Percentiles rank a stretch among this genome's conserved stretches.
Evolutionary conservation across 2,329 filamentous ascomycete species (phyloP).

Genomic region (Lasiodiplodia citricola): DNA sequence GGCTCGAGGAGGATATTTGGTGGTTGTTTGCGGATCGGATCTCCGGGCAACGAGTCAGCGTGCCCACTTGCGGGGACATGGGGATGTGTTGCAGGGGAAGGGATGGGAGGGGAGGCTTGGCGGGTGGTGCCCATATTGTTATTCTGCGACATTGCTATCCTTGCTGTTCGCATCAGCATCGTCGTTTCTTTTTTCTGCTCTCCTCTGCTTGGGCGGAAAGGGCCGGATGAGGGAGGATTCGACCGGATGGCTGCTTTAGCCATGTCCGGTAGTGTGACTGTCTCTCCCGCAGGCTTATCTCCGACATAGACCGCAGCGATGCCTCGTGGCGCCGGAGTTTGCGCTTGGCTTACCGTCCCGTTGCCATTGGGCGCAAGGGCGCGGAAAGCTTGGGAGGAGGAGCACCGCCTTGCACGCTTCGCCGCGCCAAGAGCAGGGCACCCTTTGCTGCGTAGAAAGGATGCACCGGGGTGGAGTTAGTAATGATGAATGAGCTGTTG

Average conservation of each 20-base stretch:
- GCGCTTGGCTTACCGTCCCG: not conserved
- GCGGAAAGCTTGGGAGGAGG: not conserved
- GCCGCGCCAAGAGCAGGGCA: not conserved
- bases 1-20: not conserved
- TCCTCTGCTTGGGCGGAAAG: not conserved
- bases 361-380: not conserved
- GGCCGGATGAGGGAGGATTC: not conserved
- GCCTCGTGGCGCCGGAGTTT: not conserved
- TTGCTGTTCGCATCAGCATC: not conserved
- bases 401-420: not conserved
- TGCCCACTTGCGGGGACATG: not conserved
- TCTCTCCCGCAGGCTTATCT: slow-evolving; percentile 6
- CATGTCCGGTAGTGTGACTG: not conserved
- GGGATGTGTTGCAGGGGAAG: slow-evolving; percentile 1
- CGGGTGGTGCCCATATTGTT: not conserved
- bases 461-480: not conserved
- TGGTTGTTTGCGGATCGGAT: not conserved
- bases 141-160: not conserved
- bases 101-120: not conserved
- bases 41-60: not conserved
- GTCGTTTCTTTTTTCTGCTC: not conserved
- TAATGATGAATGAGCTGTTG: not conserved
- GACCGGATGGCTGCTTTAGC: not conserved
- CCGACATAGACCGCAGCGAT: not conserved
- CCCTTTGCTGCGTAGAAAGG: not conserved